phyloP scores from a whole-genome alignment of 495 filamentous ascomycete genomes.

The Trichoderma asperelloides region DNA sequence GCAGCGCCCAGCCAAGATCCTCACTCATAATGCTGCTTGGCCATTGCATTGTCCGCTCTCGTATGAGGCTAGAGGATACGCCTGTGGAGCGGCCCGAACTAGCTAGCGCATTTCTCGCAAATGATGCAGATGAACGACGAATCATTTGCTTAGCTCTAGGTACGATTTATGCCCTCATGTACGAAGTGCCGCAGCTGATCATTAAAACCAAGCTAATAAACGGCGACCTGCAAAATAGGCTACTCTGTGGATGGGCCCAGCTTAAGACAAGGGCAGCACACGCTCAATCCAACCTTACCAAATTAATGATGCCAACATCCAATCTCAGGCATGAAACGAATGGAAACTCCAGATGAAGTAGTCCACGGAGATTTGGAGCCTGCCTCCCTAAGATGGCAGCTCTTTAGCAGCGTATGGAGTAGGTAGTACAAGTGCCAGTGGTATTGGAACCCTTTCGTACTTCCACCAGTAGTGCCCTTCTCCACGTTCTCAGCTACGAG shows the following conservation, averaged over 20 bases:
- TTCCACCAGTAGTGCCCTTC: neutral
- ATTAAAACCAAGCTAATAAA: neutral
- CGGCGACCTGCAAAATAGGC: neutral
- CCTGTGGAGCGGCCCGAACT: neutral
- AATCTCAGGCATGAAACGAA: neutral
- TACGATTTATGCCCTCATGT: neutral
- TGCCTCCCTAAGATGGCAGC: neutral
- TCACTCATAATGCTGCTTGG: too few relatives aligned
- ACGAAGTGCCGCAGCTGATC: slow-evolving; percentile 1
- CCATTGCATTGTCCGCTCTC: too few relatives aligned
- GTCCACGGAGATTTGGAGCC: neutral
- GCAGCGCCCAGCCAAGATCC: too few relatives aligned
- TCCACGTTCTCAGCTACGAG: slow-evolving; percentile 3
- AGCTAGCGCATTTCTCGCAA: neutral
- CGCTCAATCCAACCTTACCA: neutral
- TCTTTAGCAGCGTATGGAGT: neutral
- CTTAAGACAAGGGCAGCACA: neutral
- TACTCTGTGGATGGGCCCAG: neutral
- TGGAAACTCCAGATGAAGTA: neutral
- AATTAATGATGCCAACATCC: neutral
- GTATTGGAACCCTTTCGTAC: neutral
- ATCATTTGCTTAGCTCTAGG: neutral
- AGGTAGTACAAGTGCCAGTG: neutral
- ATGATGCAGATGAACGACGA: neutral
- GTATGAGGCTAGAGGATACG: neutral